Base-by-base conservation (phyloP, 2,329 filamentous ascomycete genomes). In the Exophiala calicioides region DNA sequence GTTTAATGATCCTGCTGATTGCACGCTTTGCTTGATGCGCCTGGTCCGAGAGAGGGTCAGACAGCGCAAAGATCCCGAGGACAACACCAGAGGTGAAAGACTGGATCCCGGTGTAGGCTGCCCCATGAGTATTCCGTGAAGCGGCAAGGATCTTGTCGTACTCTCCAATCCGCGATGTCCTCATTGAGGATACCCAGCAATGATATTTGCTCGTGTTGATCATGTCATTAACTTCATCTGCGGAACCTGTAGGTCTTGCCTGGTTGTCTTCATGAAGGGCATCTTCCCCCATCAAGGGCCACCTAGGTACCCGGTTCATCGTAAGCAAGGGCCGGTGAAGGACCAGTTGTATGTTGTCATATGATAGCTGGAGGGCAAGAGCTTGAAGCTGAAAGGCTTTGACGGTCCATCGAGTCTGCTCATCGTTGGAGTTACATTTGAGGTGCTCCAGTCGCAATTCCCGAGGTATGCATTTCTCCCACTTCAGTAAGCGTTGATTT, bases 21-120 rank as follows among this genome's bases (percentile, higher is more conserved):
- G 64, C 68, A 19, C 68, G 62, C 47, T 74, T 74, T 0, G 68
- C 65, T 36, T 67, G 65, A 51, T 73, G 71, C 2, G 70, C 69
- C 23, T 61, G 58, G 43, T 72, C 65, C 0, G 69, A 71, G 1
- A 73, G 61, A 1, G 69, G 68, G 30, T 73, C 68, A 1, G 69
- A 70, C 1, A 74, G 60, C 1, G 71, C 69, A 36, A 68, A 62
- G 1, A 73, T 65, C 12, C 68, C 64, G 33, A 74, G 62, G 5
- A 73, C 70, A n/a, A 74, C 67, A 5, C 70, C 67, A 1, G 70
- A 66, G 33, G 71, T 71, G 59, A 73, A 73, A 5, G 72, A 50
- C 42, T 73, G 73, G 46, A 73, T 71, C 4, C 66, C 70, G 10
- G 72, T 55, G 42, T 73, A 73, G 5, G 69, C 65, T 3, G 71